phyloP scores from a whole-genome alignment of 805 yeast species.

The Torulaspora microellipsoides region DNA sequence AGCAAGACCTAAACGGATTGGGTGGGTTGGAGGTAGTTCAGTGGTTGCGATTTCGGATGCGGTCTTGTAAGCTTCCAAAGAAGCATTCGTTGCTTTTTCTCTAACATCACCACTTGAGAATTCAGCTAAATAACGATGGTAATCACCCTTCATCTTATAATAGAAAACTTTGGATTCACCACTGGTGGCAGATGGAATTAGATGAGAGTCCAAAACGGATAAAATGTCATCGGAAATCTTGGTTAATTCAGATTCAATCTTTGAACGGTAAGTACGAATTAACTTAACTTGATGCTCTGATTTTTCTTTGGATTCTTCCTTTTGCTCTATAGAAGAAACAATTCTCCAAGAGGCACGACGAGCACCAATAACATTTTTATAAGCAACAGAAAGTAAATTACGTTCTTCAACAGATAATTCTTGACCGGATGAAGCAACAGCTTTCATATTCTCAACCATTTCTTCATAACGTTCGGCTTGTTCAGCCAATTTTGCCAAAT shows the following conservation, averaged over 20 bases:
- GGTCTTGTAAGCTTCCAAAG: conserved; percentile 89
- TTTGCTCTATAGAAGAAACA: conserved; percentile 95
- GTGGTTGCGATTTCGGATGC: conserved; percentile 97
- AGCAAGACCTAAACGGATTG: conserved; percentile 96
- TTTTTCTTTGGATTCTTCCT: conserved; percentile 94
- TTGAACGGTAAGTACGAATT: conserved; percentile 90
- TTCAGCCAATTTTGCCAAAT: conserved; percentile 96
- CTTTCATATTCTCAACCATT: conserved; percentile 98
- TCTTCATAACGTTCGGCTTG: conserved; percentile 99
- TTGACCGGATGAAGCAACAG: conserved; percentile 92
- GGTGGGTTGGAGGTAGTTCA: conserved; percentile 97
- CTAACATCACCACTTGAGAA: conserved; percentile 89
- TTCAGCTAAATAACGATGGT: conserved; percentile 98
- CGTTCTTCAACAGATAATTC: conserved; percentile 97
- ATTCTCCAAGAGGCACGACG: conserved; percentile 99
- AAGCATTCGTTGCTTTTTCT: conserved; percentile 85
- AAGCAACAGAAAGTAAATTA: conserved; percentile 93
- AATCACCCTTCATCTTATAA: conserved; percentile 99
- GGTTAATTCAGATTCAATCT: conserved; percentile 88
- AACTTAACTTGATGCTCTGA: conserved; percentile 76
- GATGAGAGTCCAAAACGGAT: conserved; percentile 78
- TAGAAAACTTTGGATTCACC: conserved; percentile 98
- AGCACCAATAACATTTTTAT: conserved; percentile 97
- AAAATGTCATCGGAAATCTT: conserved; percentile 93
- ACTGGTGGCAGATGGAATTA: conserved; percentile 89